These are phyloP conservation scores for Rubroboletus pulcherrimus DNA, from an alignment of 768 basidiomycete species.

Conservation along the genomic window DNA sequence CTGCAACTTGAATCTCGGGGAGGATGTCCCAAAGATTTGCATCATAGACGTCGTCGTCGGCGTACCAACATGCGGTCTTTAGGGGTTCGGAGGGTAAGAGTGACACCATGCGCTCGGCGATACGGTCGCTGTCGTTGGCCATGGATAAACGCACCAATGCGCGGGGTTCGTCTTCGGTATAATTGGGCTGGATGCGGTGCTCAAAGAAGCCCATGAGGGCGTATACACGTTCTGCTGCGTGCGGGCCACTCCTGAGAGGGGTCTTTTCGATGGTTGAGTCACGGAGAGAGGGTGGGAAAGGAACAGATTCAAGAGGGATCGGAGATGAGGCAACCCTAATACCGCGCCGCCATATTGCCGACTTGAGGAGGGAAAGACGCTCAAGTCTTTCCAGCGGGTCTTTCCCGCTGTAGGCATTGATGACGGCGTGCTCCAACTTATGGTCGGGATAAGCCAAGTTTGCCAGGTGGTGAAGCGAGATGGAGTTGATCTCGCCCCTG, in stretches of 20 bases:
- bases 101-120: constrained; percentile 22
- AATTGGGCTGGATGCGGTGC: constrained; percentile 17
- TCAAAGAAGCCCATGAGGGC: constrained; percentile 24
- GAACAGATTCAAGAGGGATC: background rate
- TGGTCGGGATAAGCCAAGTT: constrained; percentile 15
- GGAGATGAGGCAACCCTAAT: background rate
- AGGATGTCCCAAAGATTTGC: constrained; percentile 19
- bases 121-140: constrained; percentile 23
- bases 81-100: constrained; percentile 7
- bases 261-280: background rate
- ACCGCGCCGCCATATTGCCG: constrained; percentile 17
- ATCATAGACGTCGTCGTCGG: constrained; percentile 14
- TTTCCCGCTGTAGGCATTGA: constrained; percentile 18
- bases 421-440: constrained; percentile 10
- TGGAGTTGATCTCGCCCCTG: background rate
- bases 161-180: constrained; percentile 10
- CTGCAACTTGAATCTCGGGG: constrained; percentile 19
- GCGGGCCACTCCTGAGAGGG: background rate
- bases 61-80: constrained; percentile 13
- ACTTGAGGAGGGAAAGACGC: constrained; percentile 14
- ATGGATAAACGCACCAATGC: constrained; percentile 20
- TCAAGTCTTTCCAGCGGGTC: constrained; percentile 15
- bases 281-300: background rate
- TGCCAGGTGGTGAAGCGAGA: constrained; percentile 4
- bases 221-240: constrained; percentile 18